Percentiles rank a stretch among this genome's conserved stretches.
Evolutionary conservation across 495 filamentous ascomycete genomes (phyloP).

Genomic region (Ramalina peruviana): DNA sequence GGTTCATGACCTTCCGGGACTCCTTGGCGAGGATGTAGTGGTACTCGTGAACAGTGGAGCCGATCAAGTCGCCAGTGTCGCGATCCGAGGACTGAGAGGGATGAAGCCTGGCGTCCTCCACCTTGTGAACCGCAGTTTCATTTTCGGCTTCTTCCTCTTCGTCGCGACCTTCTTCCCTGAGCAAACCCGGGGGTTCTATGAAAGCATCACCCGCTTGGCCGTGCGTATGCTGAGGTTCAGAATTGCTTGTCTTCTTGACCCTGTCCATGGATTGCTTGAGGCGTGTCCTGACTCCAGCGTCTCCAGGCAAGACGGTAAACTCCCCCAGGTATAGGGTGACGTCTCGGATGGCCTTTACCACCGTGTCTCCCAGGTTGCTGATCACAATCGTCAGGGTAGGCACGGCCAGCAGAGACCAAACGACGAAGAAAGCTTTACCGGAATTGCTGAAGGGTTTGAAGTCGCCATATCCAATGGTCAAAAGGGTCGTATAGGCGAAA

Average conservation of each 20-base stretch:
- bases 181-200: slow-evolving; percentile 1
- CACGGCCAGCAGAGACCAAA: slow-evolving; percentile 75
- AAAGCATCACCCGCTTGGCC: too few species aligned
- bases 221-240: too few species aligned
- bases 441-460: slow-evolving; percentile 53
- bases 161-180: slow-evolving; percentile 1
- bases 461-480: slow-evolving; percentile 84
- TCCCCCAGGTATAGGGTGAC: slow-evolving; percentile 54
- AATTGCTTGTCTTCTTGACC: not conserved
- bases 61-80: slow-evolving; percentile 22
- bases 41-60: slow-evolving; percentile 42
- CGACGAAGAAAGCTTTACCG: slow-evolving; percentile 72
- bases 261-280: slow-evolving; percentile 7
- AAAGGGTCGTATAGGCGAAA: slow-evolving; percentile 62
- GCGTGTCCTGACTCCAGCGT: slow-evolving; percentile 20
- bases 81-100: slow-evolving; percentile 24
- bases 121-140: slow-evolving; percentile 6
- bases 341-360: slow-evolving; percentile 57
- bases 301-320: slow-evolving; percentile 63
- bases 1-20: slow-evolving; percentile 49
- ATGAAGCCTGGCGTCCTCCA: slow-evolving; percentile 27
- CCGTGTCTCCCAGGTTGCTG: slow-evolving; percentile 59
- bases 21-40: slow-evolving; percentile 55
- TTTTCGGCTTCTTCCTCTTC: not conserved
- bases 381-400: slow-evolving; percentile 77